Percentiles rank a stretch among this genome's conserved stretches.
phyloP scores from a whole-genome alignment of 2,329 filamentous ascomycete species.

The Purpureocillium lavendulum region DNA sequence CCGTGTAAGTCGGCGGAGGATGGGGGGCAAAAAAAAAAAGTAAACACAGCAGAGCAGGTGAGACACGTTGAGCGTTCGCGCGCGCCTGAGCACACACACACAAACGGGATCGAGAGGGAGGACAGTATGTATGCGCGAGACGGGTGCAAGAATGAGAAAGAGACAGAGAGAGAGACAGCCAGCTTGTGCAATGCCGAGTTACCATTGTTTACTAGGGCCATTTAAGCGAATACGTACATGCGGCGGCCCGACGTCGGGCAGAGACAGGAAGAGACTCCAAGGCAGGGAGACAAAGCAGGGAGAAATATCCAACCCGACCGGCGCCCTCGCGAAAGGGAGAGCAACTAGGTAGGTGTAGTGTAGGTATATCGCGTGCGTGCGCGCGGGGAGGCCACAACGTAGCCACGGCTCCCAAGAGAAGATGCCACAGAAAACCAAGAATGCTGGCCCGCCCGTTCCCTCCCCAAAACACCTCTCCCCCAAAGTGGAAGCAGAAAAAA shows the following conservation, averaged over 20 bases:
- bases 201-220: slow-evolving; percentile 23
- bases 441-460: slow-evolving; percentile 1
- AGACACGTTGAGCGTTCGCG: too few relatives aligned
- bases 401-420: slow-evolving; percentile 9
- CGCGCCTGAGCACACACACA: too few relatives aligned
- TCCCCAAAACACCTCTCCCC: too few relatives aligned
- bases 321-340: slow-evolving; percentile 14
- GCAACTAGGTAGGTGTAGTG: slow-evolving; percentile 12
- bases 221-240: slow-evolving; percentile 12
- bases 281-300: neutral
- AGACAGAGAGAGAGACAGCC: too few relatives aligned
- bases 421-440: neutral
- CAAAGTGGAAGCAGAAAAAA: too few relatives aligned
- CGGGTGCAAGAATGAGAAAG: too few relatives aligned
- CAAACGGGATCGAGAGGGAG: too few relatives aligned
- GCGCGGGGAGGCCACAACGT: too few relatives aligned
- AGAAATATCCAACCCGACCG: slow-evolving; percentile 8
- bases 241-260: neutral
- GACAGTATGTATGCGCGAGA: too few relatives aligned
- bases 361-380: neutral
- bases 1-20: too few relatives aligned
- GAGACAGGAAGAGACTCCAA: too few relatives aligned
- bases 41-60: neutral
- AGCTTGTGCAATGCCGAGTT: slow-evolving; percentile 22
- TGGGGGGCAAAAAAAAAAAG: neutral